Conservation (phyloP, 768 basidiomycete genomes). For the Russula vinacea region DNA sequence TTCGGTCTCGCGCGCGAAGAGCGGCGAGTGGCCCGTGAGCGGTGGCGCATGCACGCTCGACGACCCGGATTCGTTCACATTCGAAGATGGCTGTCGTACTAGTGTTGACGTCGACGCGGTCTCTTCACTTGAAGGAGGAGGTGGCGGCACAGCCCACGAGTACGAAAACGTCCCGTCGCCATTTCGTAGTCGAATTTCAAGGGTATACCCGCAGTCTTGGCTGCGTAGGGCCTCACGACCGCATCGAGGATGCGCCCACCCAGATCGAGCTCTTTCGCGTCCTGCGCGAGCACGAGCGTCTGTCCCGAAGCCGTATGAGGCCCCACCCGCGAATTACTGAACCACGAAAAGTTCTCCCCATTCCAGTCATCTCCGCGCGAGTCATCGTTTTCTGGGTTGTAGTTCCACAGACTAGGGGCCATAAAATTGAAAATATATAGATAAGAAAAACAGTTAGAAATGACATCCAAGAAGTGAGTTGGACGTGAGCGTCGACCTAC, state of each 20-base stretch:
- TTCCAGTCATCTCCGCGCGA: conserved; percentile 84
- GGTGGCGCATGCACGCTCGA: conserved; percentile 41
- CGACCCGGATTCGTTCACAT: conserved; percentile 5
- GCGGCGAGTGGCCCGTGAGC: conserved; percentile 38
- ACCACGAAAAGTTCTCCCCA: conserved; percentile 97
- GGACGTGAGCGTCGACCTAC: conserved; percentile 45
- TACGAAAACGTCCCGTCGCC: conserved; percentile 65
- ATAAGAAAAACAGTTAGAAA: background rate
- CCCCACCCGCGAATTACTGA: conserved; percentile 58
- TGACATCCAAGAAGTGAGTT: background rate
- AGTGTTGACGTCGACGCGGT: background rate
- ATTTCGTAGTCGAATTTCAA: conserved; percentile 71
- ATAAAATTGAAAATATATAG: background rate
- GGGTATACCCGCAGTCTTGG: conserved; percentile 87
- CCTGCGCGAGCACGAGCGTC: conserved; percentile 53
- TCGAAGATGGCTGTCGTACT: background rate
- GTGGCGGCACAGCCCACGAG: conserved; percentile 55
- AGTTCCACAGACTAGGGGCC: conserved; percentile 78
- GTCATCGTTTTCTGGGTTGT: conserved; percentile 86
- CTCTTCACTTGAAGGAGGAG: background rate
- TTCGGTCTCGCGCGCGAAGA: conserved; percentile 69
- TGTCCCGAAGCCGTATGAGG: conserved; percentile 39
- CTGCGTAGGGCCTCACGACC: conserved; percentile 86
- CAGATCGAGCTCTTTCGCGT: conserved; percentile 69
- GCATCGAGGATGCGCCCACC: conserved; percentile 75